Evolutionary conservation across 176 grass and related monocot genomes (phyloP).

Genomic region (Oryza punctata): DNA sequence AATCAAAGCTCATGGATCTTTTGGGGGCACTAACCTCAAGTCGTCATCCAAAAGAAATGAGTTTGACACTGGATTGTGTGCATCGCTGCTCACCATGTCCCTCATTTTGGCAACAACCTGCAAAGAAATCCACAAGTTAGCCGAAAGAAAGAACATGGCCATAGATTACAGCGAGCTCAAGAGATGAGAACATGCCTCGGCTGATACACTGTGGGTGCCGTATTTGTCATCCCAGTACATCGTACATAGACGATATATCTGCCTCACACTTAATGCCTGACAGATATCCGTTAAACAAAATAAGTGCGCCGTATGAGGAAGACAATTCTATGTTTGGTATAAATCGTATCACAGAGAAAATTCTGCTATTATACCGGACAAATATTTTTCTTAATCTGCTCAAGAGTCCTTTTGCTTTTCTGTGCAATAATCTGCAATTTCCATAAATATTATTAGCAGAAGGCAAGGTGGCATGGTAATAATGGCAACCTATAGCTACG

Average conservation of each 20-base stretch:
- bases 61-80: slow-evolving; percentile 76
- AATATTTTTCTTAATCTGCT: slow-evolving; percentile 80
- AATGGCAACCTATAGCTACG: background rate
- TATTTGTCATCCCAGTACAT: slow-evolving; percentile 98
- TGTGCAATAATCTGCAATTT: slow-evolving; percentile 78
- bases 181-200: slow-evolving; percentile 48
- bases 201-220: slow-evolving; percentile 76
- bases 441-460: slow-evolving; percentile 19
- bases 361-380: slow-evolving; percentile 53
- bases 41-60: slow-evolving; percentile 93
- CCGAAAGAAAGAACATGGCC: background rate
- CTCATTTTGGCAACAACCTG: slow-evolving; percentile 85
- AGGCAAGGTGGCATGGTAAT: background rate
- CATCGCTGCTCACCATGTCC: slow-evolving; percentile 77
- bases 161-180: slow-evolving; percentile 12
- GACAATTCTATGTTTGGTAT: slow-evolving; percentile 12
- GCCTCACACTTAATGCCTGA: slow-evolving; percentile 79
- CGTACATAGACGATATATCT: slow-evolving; percentile 90
- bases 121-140: slow-evolving; percentile 3
- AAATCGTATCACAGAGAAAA: slow-evolving; percentile 19
- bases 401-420: slow-evolving; percentile 82
- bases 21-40: slow-evolving; percentile 59
- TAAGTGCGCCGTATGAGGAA: slow-evolving; percentile 8
- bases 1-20: slow-evolving; percentile 9
- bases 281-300: slow-evolving; percentile 22